Percentiles rank a stretch among this genome's conserved stretches.
phyloP scores from a whole-genome alignment of 2,329 filamentous ascomycete species.

The Tolypocladium sp. region DNA sequence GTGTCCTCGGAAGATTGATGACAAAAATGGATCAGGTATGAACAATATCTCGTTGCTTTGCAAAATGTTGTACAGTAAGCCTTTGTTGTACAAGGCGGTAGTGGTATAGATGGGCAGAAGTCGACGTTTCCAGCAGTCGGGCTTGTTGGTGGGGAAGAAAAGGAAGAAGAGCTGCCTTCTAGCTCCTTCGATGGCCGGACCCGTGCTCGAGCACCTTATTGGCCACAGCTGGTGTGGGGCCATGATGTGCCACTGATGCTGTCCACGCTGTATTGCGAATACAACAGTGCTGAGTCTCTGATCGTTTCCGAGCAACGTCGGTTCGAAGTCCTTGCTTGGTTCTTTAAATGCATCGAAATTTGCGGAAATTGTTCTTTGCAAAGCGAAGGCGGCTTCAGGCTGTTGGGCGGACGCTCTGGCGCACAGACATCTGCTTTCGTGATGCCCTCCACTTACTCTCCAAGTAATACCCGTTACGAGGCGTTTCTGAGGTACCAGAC shows the following conservation, averaged over 20 bases:
- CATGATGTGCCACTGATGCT: not conserved
- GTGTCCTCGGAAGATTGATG: not conserved
- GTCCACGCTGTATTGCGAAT: no score
- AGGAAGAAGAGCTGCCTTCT: slow-evolving; percentile 20
- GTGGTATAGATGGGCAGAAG: not conserved
- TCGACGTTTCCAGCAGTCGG: not conserved
- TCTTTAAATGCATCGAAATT: not conserved
- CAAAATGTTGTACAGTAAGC: not conserved
- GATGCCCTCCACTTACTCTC: no score
- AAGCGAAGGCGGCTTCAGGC: not conserved
- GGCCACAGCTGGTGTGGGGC: slow-evolving; percentile 15
- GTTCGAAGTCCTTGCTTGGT: not conserved
- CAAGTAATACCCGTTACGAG: no score
- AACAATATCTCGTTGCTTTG: not conserved
- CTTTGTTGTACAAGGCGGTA: not conserved
- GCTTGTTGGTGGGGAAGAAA: not conserved
- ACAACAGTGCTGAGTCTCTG: not conserved
- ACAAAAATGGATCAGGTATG: not conserved
- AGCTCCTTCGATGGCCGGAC: slow-evolving; percentile 32
- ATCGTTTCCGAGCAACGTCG: not conserved
- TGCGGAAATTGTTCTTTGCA: no score
- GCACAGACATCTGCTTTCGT: no score
- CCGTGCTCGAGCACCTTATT: slow-evolving; percentile 17
- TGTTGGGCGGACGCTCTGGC: not conserved
- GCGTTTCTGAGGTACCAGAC: not conserved